Base-by-base conservation (phyloP, 345 rosid genomes). In the Microthlaspi erraticum region DNA sequence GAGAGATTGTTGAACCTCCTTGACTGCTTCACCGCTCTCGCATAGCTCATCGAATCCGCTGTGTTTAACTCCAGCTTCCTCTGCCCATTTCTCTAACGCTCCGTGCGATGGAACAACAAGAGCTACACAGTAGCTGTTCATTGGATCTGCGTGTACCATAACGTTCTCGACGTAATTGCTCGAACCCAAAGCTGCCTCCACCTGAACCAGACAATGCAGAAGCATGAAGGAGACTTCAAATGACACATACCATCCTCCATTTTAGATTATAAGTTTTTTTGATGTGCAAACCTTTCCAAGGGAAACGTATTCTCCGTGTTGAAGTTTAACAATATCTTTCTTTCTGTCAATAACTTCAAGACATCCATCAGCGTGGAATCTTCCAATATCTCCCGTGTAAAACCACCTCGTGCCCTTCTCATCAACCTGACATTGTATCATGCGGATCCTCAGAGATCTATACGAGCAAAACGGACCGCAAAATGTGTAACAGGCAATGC, bases 291-390 rank as follows among this genome's bases (percentile, higher is more conserved):
- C 98, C 98, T 90, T 93, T 71, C 97, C 98, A 36, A 93, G 86
- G 13, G 93, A 93, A 33, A 93, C 77, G 31, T 90, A 93, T 76
- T 90, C 97, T 66, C 98, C 93, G 61, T 90, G 96, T 81, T 93
- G 97, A 76, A 93, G 98, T 75, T 93, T 93, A 45, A 93, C 92
- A 10, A 93, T 93, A 66, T 93, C 98, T 79, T 93, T 90, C 80
- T 88, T 93, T 78, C 98, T 83, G 74, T 93, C 98, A 51, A 93
- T 88, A 52, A 93, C 81, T 72, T 90, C 97, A 51, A 93, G 90
- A 82, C 96, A 93, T 68, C 98, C 98, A 65, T 93, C 98, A 5
- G 86, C 83, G 72, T 88, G 96, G 71, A 88, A 84, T 46, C 60
- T 89, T 54, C 98, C 97, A 2, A 93, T 88, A 74, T 93, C 98